Conservation (phyloP, 169 alveolate genomes). For the Eimeria brunetti region DNA sequence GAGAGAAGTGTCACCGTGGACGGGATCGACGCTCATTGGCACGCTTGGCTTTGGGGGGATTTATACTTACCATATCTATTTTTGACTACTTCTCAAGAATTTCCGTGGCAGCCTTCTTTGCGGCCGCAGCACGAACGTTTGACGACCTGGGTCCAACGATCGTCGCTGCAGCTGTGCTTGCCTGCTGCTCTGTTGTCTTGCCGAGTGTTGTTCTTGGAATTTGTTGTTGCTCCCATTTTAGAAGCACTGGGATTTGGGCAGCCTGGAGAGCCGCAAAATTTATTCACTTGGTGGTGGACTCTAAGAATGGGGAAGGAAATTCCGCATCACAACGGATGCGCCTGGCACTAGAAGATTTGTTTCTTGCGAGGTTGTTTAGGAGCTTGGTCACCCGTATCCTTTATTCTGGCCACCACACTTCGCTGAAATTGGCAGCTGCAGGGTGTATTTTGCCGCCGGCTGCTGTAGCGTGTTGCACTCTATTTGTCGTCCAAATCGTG, state of each 20-base stretch:
- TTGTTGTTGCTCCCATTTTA: slow-evolving; percentile 47
- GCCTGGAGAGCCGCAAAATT: slow-evolving; percentile 34
- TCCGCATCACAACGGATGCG: not conserved
- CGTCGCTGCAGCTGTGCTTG: slow-evolving; percentile 20
- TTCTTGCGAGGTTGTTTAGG: not conserved
- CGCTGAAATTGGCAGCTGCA: slow-evolving; percentile 27
- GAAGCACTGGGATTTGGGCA: slow-evolving; percentile 16
- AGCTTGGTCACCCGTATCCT: not conserved
- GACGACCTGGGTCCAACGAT: not conserved
- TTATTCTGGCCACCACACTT: not conserved
- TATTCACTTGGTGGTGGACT: not conserved
- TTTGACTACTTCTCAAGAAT: slow-evolving; percentile 42
- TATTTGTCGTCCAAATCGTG: slow-evolving; percentile 12
- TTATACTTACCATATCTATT: slow-evolving; percentile 1
- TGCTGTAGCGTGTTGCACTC: slow-evolving; percentile 21
- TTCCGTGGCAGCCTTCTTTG: slow-evolving; percentile 40
- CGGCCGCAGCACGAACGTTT: slow-evolving; percentile 20
- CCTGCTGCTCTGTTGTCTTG: slow-evolving; percentile 14
- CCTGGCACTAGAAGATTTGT: not conserved
- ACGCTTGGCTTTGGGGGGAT: slow-evolving; percentile 10
- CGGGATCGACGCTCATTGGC: not conserved
- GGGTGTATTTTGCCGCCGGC: slow-evolving; percentile 44
- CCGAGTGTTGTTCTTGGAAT: slow-evolving; percentile 50
- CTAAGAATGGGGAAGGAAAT: not conserved
- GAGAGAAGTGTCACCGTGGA: not conserved